A percentile compares a stretch with the other conserved stretches of the same genome.
Conservation (phyloP, 192 early-diverging fungal species). For the Chytriomyces sp. region DNA sequence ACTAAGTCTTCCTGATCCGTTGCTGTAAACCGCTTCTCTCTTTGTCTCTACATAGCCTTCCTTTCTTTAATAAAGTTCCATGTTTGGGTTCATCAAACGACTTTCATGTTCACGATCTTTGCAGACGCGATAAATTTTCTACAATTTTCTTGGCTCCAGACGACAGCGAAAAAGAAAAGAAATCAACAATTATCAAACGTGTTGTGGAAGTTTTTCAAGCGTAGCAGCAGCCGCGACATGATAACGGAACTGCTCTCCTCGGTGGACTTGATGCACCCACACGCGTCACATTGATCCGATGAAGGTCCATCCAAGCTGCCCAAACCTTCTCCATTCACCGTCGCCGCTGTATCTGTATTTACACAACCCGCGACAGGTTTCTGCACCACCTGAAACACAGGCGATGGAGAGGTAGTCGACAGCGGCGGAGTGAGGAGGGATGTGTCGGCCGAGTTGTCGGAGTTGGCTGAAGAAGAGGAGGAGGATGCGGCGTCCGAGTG, state of each 20-base stretch:
- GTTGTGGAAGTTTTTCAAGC: background rate
- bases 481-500: background rate
- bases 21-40: background rate
- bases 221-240: background rate
- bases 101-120: too few species aligned
- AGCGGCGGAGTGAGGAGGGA: conserved; percentile 8
- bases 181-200: background rate
- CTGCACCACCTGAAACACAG: background rate
- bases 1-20: background rate
- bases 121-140: too few species aligned
- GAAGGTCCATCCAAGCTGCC: background rate
- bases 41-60: too few species aligned
- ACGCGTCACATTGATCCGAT: background rate
- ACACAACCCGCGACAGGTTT: background rate
- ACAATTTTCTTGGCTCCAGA: background rate
- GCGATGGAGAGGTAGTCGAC: conserved; percentile 9
- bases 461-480: background rate
- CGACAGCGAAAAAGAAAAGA: background rate
- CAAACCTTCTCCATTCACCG: too few species aligned
- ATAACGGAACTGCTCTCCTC: background rate
- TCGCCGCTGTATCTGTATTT: background rate
- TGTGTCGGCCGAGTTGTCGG: background rate
- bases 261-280: background rate
- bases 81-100: too few species aligned
- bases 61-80: too few species aligned